phyloP scores from a whole-genome alignment of 495 filamentous ascomycete species.

The Bathelium albidoporum region DNA sequence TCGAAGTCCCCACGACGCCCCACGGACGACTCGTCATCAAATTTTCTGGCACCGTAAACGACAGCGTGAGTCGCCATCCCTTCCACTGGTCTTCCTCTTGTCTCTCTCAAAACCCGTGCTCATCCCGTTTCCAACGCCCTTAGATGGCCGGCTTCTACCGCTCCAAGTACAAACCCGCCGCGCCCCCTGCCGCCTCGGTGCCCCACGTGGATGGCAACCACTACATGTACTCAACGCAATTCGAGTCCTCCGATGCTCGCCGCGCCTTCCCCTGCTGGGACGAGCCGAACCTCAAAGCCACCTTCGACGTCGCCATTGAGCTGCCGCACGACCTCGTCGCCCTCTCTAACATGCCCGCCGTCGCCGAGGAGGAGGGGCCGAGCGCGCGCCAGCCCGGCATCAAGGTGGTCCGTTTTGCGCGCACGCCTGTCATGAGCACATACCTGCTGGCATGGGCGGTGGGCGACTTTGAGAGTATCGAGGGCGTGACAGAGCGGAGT shows the following conservation, averaged over 20 bases:
- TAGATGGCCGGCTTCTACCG: slow-evolving; percentile 87
- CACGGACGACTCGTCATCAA: slow-evolving; percentile 58
- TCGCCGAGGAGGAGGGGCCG: slow-evolving; percentile 41
- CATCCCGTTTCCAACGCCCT: neutral
- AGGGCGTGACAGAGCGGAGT: slow-evolving; percentile 73
- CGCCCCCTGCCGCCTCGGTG: slow-evolving; percentile 55
- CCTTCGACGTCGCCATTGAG: slow-evolving; percentile 87
- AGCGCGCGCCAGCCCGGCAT: slow-evolving; percentile 33
- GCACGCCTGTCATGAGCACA: slow-evolving; percentile 91
- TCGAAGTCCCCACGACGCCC: slow-evolving; percentile 50
- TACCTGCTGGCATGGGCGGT: slow-evolving; percentile 88
- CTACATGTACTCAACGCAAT: slow-evolving; percentile 81
- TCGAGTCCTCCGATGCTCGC: slow-evolving; percentile 90
- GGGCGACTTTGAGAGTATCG: slow-evolving; percentile 93
- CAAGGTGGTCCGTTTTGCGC: slow-evolving; percentile 75
- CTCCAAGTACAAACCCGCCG: slow-evolving; percentile 79
- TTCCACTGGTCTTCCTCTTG: neutral
- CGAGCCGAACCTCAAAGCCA: slow-evolving; percentile 92
- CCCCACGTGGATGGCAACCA: slow-evolving; percentile 68
- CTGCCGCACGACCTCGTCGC: slow-evolving; percentile 78
- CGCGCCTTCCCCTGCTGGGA: slow-evolving; percentile 96
- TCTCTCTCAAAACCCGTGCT: no score
- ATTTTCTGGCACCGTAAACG: slow-evolving; percentile 82
- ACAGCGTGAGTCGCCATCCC: slow-evolving; percentile 35
- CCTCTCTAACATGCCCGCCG: slow-evolving; percentile 88